phyloP scores from a whole-genome alignment of 208 protist species.

The Phytomonas francai region DNA sequence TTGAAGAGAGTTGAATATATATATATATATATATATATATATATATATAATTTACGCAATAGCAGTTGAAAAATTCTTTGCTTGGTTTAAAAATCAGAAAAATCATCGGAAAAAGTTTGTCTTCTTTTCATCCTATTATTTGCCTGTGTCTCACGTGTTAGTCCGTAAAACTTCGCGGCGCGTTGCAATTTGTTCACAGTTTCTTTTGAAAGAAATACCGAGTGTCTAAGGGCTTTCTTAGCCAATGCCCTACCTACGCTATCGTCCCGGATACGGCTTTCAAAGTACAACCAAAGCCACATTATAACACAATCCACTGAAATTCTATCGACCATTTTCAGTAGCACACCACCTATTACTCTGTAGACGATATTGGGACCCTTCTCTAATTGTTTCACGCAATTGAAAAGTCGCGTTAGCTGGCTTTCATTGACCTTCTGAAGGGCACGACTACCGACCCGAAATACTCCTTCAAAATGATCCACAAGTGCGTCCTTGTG shows the following conservation, averaged over 20 bases:
- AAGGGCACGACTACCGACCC: slow-evolving; percentile 17
- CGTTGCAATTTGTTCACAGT: slow-evolving; percentile 12
- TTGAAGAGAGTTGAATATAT: background rate
- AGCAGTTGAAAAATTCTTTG: background rate
- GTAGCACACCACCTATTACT: slow-evolving; percentile 38
- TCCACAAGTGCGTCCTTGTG: slow-evolving; percentile 6
- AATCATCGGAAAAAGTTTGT: background rate
- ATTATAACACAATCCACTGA: slow-evolving; percentile 35
- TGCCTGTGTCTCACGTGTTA: background rate
- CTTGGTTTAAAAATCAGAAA: background rate
- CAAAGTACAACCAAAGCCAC: slow-evolving; percentile 64
- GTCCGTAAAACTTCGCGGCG: slow-evolving; percentile 17
- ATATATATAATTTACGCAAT: background rate
- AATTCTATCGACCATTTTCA: slow-evolving; percentile 22
- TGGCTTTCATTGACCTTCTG: slow-evolving; percentile 33
- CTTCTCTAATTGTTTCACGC: slow-evolving; percentile 13
- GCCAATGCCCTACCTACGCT: slow-evolving; percentile 51
- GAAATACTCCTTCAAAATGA: slow-evolving; percentile 31
- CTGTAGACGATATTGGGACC: slow-evolving; percentile 53
- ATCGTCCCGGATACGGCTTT: slow-evolving; percentile 48
- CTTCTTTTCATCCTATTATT: background rate
- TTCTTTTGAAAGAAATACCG: slow-evolving; percentile 1
- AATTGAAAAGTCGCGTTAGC: slow-evolving; percentile 52
- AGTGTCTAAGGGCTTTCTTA: slow-evolving; percentile 7
- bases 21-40: background rate